Evolutionary conservation across 2,329 filamentous ascomycete genomes (phyloP), one percentile per base, ranked within the genome.

Genomic region (Chalara sp.): DNA sequence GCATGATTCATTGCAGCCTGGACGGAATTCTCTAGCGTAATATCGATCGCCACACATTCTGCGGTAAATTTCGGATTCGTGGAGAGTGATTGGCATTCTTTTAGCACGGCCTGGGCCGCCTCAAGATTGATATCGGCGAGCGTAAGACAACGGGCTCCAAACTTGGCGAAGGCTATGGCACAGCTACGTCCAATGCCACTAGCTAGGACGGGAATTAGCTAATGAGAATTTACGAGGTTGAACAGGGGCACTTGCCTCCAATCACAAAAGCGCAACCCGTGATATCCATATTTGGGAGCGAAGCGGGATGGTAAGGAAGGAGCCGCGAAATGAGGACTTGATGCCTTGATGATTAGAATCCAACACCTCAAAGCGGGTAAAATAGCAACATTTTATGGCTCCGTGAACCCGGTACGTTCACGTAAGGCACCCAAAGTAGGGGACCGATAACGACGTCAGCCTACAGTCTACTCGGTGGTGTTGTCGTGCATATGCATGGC

Each of bases 101-200:
- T 30, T 8, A 37, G 50, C 8, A 39, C 47, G 1, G 13, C 28
- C n/a, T 39, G 8, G 2, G 53, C 50, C 6, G 37, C 11, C 1
- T 47, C 39, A 4, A 50, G 33, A 39, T 53, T 33, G 8, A 55
- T n/a, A 37, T 53, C 53, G 6, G 50, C 51, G 30, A 55, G 5
- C 11, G 29, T 39, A 12, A 55, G 11, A n/a, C 45, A 41, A 10
- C 5, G 7, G 5, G 48, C 50, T 5, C 53, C 53, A 3, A 30
- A 21, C 6, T 43, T 44, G 5, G 53, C 53, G 8, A 53, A 53
- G 7, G 44, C 32, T 31, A 53, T 32, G 2, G 50, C 53, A n/a
- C 39, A 43, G 10, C 11, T 46, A 1, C 42, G n/a, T 7, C 53
- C 53, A 44, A 55, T 55, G 5, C 53, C 53, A 32, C 47, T 54